phyloP scores from a whole-genome alignment of 192 early-diverging fungal genomes.

The Mortierella alpina region DNA sequence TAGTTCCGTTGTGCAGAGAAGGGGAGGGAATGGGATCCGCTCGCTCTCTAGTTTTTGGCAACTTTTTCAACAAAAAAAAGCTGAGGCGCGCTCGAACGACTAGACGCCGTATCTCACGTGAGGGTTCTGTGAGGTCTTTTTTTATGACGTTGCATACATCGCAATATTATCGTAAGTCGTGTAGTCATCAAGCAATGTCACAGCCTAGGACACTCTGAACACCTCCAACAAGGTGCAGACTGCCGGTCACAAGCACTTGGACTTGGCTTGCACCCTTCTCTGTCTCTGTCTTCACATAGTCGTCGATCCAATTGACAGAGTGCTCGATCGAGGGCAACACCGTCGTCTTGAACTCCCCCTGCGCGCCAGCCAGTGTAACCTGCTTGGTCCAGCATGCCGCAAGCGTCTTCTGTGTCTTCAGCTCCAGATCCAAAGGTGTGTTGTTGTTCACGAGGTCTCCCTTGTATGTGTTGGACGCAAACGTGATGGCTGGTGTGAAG shows the following conservation, averaged over 20 bases:
- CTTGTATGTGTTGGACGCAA: slow-evolving; percentile 46
- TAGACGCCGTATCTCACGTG: no score
- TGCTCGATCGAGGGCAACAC: slow-evolving; percentile 72
- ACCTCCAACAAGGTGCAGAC: slow-evolving; percentile 91
- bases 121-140: no score
- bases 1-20: no score
- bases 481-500: slow-evolving; percentile 84
- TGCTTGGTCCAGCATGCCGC: slow-evolving; percentile 64
- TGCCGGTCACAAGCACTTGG: slow-evolving; percentile 90
- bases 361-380: slow-evolving; percentile 2
- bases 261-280: slow-evolving; percentile 29
- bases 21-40: no score
- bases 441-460: slow-evolving; percentile 81
- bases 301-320: slow-evolving; percentile 68
- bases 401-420: slow-evolving; percentile 72
- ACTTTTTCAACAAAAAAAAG: no score
- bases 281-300: slow-evolving; percentile 25
- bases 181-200: slow-evolving; percentile 48
- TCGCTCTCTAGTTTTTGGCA: no score
- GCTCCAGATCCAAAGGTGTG: slow-evolving; percentile 63
- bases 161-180: no score
- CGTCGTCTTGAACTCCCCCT: slow-evolving; percentile 18
- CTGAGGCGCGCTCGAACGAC: no score
- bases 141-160: no score
- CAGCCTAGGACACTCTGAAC: slow-evolving; percentile 79